phyloP scores from a whole-genome alignment of 1,284 basidiomycete genomes.

The Moniliophthora roreri region DNA sequence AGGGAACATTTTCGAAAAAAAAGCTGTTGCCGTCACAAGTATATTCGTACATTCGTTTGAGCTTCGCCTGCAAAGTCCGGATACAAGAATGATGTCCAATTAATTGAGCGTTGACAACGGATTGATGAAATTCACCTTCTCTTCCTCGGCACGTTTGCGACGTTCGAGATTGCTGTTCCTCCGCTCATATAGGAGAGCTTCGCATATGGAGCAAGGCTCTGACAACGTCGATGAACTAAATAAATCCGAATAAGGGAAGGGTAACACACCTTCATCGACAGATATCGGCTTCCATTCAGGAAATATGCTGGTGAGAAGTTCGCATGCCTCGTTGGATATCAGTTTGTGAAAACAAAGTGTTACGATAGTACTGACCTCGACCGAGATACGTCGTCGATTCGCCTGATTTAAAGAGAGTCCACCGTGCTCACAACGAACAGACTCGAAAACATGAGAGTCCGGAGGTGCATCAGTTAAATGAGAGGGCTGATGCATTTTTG shows the following conservation, averaged over 20 bases:
- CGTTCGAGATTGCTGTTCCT: conserved; percentile 57
- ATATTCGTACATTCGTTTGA: conserved; percentile 61
- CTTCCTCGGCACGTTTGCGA: conserved; percentile 64
- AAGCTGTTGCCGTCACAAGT: conserved; percentile 42
- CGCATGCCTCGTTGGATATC: conserved; percentile 44
- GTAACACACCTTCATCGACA: conserved; percentile 30
- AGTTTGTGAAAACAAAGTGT: background rate
- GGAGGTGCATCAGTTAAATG: conserved; percentile 66
- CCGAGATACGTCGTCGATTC: conserved; percentile 60
- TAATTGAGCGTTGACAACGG: too few relatives aligned
- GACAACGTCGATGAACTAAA: background rate
- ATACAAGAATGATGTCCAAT: background rate
- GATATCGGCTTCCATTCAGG: conserved; percentile 62
- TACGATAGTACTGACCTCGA: conserved; percentile 38
- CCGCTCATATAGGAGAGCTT: conserved; percentile 50
- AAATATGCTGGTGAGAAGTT: conserved; percentile 56
- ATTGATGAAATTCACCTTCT: conserved; percentile 52
- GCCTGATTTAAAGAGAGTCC: conserved; percentile 51
- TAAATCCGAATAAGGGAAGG: background rate
- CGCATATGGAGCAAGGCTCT: conserved; percentile 61
- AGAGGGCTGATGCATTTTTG: conserved; percentile 66
- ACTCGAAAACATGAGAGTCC: conserved; percentile 52
- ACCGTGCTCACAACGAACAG: conserved; percentile 73
- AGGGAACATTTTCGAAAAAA: conserved; percentile 46
- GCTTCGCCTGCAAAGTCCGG: conserved; percentile 42